Evolutionary conservation across 371 early-diverging fungal species (phyloP).

Genomic region (Mortierella sp.): DNA sequence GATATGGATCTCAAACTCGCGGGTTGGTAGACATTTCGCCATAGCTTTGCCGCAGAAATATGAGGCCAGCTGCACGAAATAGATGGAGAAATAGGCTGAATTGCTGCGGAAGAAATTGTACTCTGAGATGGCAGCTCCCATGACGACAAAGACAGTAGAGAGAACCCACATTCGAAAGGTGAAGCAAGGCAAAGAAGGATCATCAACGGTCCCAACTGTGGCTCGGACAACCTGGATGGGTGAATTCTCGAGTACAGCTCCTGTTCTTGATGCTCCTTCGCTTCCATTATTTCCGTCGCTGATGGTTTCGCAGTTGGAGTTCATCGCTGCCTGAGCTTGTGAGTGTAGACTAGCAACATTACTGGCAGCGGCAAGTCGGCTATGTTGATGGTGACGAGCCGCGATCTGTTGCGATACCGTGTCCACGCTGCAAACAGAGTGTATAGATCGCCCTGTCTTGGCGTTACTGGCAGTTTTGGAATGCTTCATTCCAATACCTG

Average conservation of each 20-base stretch:
- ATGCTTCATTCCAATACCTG: background rate
- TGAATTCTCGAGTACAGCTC: constrained; percentile 67
- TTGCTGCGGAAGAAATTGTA: constrained; percentile 61
- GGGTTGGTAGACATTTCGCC: constrained; percentile 47
- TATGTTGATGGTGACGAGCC: constrained; percentile 40
- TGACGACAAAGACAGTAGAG: constrained; percentile 72
- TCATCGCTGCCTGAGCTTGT: constrained; percentile 4
- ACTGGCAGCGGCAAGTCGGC: constrained; percentile 25
- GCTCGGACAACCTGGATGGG: constrained; percentile 80
- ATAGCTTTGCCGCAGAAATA: constrained; percentile 58
- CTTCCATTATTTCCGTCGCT: background rate
- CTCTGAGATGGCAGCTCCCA: constrained; percentile 69
- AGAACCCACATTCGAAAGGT: constrained; percentile 75
- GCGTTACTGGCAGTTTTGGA: background rate
- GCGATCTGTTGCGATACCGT: constrained; percentile 46
- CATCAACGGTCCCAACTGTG: constrained; percentile 72
- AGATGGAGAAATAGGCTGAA: constrained; percentile 54
- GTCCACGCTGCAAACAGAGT: constrained; percentile 45
- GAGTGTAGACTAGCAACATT: constrained; percentile 36
- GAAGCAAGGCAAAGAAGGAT: constrained; percentile 66
- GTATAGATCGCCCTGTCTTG: constrained; percentile 27
- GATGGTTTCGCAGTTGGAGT: constrained; percentile 16
- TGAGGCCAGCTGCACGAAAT: constrained; percentile 58
- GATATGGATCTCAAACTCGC: constrained; percentile 39
- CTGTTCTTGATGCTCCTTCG: background rate